Conservation (phyloP, 805 yeast genomes). For the Saccharomycopsis fermentans region DNA sequence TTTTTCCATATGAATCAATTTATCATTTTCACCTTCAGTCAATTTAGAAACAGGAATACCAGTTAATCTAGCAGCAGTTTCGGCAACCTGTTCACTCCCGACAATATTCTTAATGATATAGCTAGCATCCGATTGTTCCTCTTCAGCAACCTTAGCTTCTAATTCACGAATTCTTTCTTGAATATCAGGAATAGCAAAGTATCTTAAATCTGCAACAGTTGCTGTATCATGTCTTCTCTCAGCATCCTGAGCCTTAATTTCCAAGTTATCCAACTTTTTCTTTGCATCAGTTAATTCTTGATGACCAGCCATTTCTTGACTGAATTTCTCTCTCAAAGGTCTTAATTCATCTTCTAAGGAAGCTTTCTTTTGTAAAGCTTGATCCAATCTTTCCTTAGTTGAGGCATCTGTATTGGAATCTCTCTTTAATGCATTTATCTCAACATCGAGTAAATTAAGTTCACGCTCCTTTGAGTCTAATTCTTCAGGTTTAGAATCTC, state of each 20-base stretch:
- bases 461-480: conserved; percentile 89
- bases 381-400: conserved; percentile 75
- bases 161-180: conserved; percentile 62
- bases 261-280: conserved; percentile 85
- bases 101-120: conserved; percentile 82
- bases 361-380: conserved; percentile 71
- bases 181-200: conserved; percentile 94
- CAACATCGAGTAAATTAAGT: conserved; percentile 84
- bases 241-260: conserved; percentile 88
- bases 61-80: conserved; percentile 91
- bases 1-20: conserved; percentile 89
- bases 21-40: conserved; percentile 90
- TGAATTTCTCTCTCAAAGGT: conserved; percentile 78
- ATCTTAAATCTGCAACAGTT: conserved; percentile 90
- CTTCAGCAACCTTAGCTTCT: conserved; percentile 71
- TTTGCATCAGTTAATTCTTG: conserved; percentile 84
- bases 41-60: conserved; percentile 94
- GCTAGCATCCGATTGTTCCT: conserved; percentile 51
- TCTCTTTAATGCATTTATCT: conserved; percentile 93
- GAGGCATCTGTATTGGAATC: conserved; percentile 77
- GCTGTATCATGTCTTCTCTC: conserved; percentile 94
- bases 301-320: conserved; percentile 82
- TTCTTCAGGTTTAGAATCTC: conserved; percentile 97
- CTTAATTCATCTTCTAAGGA: conserved; percentile 73
- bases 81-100: conserved; percentile 86